These are phyloP conservation scores for Carpinus viminea DNA, from an alignment of 306 rosid species.

Conservation along the genomic window DNA sequence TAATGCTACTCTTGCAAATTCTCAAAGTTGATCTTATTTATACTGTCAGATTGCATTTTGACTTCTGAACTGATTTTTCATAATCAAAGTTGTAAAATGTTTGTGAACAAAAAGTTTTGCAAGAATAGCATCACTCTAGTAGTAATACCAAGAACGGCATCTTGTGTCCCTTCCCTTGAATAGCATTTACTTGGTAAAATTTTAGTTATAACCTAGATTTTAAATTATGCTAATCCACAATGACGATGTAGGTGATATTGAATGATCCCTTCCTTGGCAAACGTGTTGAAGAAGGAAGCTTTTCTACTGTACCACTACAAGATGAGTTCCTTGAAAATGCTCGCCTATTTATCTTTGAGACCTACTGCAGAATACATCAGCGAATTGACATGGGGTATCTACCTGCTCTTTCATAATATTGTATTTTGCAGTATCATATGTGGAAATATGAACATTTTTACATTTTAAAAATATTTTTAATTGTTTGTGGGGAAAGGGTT, in stretches of 20 bases:
- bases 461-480: background rate
- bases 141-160: background rate
- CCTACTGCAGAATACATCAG: conserved; percentile 88
- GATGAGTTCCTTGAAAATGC: conserved; percentile 98
- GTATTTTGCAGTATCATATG: background rate
- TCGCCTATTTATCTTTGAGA: conserved; percentile 94
- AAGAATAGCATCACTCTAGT: background rate
- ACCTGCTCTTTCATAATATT: conserved; percentile 4
- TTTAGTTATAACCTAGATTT: background rate
- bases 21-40: background rate
- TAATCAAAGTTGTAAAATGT: background rate
- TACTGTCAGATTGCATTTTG: background rate
- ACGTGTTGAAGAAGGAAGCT: conserved; percentile 84
- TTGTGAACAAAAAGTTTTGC: background rate
- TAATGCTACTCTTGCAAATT: background rate
- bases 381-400: conserved; percentile 85
- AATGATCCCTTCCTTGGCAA: conserved; percentile 98
- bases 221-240: conserved; percentile 6
- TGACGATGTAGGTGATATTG: conserved; percentile 69
- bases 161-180: background rate
- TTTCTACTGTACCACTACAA: conserved; percentile 82
- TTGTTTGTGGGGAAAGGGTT: background rate
- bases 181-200: background rate
- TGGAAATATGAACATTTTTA: background rate
- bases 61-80: background rate